Evolutionary conservation across 208 protist species (phyloP).

Genomic region (Acanthamoeba royreba): DNA sequence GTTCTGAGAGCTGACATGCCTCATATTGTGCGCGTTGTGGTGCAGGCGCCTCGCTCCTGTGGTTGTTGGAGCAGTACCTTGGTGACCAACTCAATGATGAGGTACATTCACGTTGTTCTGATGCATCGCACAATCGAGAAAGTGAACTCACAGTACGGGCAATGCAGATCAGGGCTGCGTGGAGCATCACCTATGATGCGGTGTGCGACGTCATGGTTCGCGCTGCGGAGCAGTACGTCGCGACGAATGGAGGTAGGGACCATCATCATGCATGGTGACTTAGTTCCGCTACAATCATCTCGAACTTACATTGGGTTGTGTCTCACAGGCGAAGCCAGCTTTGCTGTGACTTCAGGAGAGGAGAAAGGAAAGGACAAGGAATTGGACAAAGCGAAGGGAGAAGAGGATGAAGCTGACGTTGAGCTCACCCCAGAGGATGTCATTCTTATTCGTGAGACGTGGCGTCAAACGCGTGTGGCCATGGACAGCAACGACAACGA

Average conservation of each 20-base stretch:
- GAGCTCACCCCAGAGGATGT: background rate
- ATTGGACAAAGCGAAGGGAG: background rate
- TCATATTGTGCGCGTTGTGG: background rate
- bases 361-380: background rate
- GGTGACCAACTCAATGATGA: background rate
- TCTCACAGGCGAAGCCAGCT: too few relatives aligned
- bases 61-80: background rate
- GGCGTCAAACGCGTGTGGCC: background rate
- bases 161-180: background rate
- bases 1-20: background rate
- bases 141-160: background rate
- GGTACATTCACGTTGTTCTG: background rate
- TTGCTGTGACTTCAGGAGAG: too few relatives aligned
- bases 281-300: too few relatives aligned
- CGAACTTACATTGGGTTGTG: too few relatives aligned
- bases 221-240: background rate
- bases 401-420: background rate
- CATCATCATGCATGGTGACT: background rate
- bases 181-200: background rate
- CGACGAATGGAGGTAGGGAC: background rate
- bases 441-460: constrained; percentile 13
- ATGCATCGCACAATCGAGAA: background rate
- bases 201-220: background rate
- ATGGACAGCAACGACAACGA: background rate
- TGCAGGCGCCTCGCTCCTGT: background rate